These are phyloP conservation scores for Tulasnella sp. DNA, from an alignment of 768 basidiomycete genomes.

Conservation along the genomic window DNA sequence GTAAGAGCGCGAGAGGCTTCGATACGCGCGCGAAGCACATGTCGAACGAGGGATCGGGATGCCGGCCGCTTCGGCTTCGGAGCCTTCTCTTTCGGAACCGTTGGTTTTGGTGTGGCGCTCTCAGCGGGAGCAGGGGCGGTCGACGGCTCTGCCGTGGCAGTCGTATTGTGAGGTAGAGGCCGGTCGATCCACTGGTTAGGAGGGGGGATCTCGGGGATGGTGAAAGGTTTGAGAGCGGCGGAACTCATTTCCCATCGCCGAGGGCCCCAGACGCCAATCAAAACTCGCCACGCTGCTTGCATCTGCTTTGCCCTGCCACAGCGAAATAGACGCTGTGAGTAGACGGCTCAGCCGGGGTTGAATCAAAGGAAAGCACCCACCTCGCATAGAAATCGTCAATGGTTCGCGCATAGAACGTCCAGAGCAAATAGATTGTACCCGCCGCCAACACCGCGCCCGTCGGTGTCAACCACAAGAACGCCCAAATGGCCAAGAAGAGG, in stretches of 20 bases:
- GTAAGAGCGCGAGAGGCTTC: conserved; percentile 72
- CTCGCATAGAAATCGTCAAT: conserved; percentile 82
- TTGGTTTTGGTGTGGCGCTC: background rate
- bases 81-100: background rate
- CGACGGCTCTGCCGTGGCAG: conserved; percentile 21
- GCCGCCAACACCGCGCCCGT: conserved; percentile 64
- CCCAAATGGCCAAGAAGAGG: conserved; percentile 82
- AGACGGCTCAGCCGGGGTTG: background rate
- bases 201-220: conserved; percentile 51
- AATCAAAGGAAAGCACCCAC: conserved; percentile 35
- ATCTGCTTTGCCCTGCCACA: conserved; percentile 65
- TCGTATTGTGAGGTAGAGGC: conserved; percentile 17
- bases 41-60: conserved; percentile 74
- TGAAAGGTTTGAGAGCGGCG: conserved; percentile 63
- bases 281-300: conserved; percentile 89
- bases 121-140: conserved; percentile 22
- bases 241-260: conserved; percentile 71
- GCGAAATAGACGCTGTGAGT: background rate
- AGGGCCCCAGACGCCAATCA: conserved; percentile 90
- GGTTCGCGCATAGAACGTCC: conserved; percentile 73
- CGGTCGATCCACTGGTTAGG: conserved; percentile 60
- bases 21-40: conserved; percentile 77
- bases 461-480: conserved; percentile 63
- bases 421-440: conserved; percentile 61
- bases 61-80: conserved; percentile 37